Conservation (phyloP, 2,329 filamentous ascomycete species). For the Aspergillus quadricinctus region DNA sequence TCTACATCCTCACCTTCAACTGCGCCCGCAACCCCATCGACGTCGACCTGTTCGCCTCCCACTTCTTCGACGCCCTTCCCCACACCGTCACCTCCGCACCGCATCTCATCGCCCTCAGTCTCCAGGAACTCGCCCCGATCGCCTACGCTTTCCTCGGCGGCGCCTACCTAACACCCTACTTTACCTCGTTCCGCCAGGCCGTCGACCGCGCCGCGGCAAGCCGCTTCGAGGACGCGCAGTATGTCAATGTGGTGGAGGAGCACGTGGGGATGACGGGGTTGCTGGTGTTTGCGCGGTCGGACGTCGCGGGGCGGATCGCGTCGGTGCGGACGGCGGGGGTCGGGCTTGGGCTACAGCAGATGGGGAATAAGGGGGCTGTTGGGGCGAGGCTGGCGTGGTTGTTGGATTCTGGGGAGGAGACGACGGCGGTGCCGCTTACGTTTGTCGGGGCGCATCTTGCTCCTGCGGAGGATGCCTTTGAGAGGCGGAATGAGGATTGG, state of each 20-base stretch:
- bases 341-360: slow-evolving; percentile 78
- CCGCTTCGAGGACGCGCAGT: slow-evolving; percentile 46
- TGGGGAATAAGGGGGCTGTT: slow-evolving; percentile 95
- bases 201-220: slow-evolving; percentile 63
- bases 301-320: slow-evolving; percentile 53
- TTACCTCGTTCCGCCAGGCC: slow-evolving; percentile 65
- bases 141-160: slow-evolving; percentile 81
- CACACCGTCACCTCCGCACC: slow-evolving; percentile 47
- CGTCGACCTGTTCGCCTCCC: slow-evolving; percentile 63
- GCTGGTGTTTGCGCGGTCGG: slow-evolving; percentile 72
- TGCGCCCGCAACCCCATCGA: slow-evolving; percentile 71
- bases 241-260: slow-evolving; percentile 64
- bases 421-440: slow-evolving; percentile 60
- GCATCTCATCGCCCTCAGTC: slow-evolving; percentile 62
- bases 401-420: slow-evolving; percentile 35
- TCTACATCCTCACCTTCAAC: slow-evolving; percentile 86
- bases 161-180: slow-evolving; percentile 71
- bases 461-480: slow-evolving; percentile 75
- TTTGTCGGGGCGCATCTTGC: slow-evolving; percentile 87
- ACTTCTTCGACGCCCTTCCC: slow-evolving; percentile 60
- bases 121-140: slow-evolving; percentile 88
- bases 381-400: slow-evolving; percentile 67
- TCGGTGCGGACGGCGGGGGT: slow-evolving; percentile 73
- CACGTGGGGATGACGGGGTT: slow-evolving; percentile 88
- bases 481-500: slow-evolving; percentile 83